Conservation (phyloP, 352 stramenopile genomes). For the Sclerospora graminicola region DNA sequence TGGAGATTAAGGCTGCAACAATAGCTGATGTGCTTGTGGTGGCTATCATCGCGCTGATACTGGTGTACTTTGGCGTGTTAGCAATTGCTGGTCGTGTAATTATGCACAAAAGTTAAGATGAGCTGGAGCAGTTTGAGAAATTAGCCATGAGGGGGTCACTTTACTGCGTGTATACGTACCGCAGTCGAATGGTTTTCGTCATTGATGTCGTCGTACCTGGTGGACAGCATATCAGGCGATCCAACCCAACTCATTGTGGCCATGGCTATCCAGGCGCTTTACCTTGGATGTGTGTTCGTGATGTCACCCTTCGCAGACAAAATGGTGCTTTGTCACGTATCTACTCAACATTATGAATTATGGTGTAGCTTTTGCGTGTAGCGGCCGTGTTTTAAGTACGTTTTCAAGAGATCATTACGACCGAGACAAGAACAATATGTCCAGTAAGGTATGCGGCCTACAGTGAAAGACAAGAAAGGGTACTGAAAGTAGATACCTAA, state of each 20-base stretch:
- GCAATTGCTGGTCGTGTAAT: conserved; percentile 43
- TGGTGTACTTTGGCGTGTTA: conserved; percentile 38
- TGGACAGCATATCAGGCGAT: conserved; percentile 45
- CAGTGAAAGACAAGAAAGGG: too few relatives aligned
- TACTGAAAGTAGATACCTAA: too few relatives aligned
- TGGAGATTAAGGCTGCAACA: conserved; percentile 34
- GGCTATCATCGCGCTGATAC: conserved; percentile 29
- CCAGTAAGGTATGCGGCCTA: too few relatives aligned
- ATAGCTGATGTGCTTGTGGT: conserved; percentile 24
- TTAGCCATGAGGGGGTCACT: conserved; percentile 50
- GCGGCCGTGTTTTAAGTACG: too few relatives aligned
- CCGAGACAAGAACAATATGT: too few relatives aligned
- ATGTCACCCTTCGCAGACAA: conserved; percentile 30
- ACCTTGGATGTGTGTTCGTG: conserved; percentile 35
- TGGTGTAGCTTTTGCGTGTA: conserved; percentile 40
- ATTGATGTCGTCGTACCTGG: conserved; percentile 36
- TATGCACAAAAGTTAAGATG: conserved; percentile 37
- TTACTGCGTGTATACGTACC: conserved; percentile 54
- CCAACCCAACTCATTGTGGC: conserved; percentile 44
- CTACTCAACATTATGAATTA: conserved; percentile 56
- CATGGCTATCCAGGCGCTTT: conserved; percentile 42
- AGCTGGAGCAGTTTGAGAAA: conserved; percentile 47
- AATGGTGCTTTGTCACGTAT: conserved; percentile 39
- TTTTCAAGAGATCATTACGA: too few relatives aligned
- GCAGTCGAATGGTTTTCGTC: conserved; percentile 55